Evolutionary conservation across 257 asterid species (phyloP).

Genomic region (Solanum paucissectum): DNA sequence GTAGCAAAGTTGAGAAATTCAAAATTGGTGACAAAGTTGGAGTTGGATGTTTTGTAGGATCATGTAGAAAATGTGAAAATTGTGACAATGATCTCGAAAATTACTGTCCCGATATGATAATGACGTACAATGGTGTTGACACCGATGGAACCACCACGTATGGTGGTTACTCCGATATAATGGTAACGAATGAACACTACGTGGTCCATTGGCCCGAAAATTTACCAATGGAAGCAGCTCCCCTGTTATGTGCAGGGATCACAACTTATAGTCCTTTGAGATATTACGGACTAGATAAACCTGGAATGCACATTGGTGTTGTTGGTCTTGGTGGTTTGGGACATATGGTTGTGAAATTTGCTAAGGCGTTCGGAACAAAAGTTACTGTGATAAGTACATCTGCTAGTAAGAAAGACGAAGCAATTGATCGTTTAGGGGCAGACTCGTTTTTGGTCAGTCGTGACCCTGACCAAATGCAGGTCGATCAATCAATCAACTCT

Average conservation of each 20-base stretch:
- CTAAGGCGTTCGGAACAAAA: constrained; percentile 45
- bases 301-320: constrained; percentile 34
- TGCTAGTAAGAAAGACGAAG: constrained; percentile 13
- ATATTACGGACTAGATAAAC: constrained; percentile 45
- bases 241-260: constrained; percentile 52
- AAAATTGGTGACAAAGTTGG: constrained; percentile 55
- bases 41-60: constrained; percentile 52
- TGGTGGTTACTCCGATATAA: constrained; percentile 43
- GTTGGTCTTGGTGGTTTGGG: constrained; percentile 30
- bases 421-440: constrained; percentile 1
- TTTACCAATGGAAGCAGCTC: constrained; percentile 38
- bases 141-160: constrained; percentile 27
- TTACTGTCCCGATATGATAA: constrained; percentile 18
- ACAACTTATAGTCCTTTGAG: constrained; percentile 47
- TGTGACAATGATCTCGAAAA: constrained; percentile 41
- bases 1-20: constrained; percentile 29
- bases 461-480: not conserved
- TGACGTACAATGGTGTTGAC: constrained; percentile 16
- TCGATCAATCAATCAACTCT: no score
- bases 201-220: constrained; percentile 41
- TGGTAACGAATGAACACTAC: constrained; percentile 44
- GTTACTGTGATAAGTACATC: constrained; percentile 31
- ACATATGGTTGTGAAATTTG: constrained; percentile 21
- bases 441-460: constrained; percentile 3
- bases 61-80: not conserved